Evolutionary conservation across 768 basidiomycete genomes (phyloP).

Genomic region (Tricholoma hemisulphureum): DNA sequence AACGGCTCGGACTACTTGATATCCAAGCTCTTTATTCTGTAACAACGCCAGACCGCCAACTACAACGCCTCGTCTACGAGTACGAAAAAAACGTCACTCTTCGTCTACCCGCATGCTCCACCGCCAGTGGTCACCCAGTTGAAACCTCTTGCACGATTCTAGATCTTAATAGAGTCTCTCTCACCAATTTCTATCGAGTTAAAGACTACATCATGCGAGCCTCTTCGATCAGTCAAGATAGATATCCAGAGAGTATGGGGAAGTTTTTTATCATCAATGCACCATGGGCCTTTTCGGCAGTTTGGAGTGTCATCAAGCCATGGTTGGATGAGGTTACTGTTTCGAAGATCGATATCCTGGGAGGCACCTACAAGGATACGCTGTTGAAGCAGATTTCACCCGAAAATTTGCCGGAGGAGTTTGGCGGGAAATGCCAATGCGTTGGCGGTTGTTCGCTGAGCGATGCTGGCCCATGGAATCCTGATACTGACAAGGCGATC

Average conservation of each 20-base stretch:
- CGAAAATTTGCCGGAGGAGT: slow-evolving; percentile 81
- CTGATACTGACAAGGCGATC: not conserved
- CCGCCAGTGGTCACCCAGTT: slow-evolving; percentile 75
- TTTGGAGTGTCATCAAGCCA: slow-evolving; percentile 86
- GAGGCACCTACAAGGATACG: slow-evolving; percentile 70
- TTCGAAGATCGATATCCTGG: slow-evolving; percentile 88
- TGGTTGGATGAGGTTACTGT: slow-evolving; percentile 97
- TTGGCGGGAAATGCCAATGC: slow-evolving; percentile 83
- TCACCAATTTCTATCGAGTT: slow-evolving; percentile 85
- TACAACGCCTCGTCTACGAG: slow-evolving; percentile 85
- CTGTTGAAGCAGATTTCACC: slow-evolving; percentile 78
- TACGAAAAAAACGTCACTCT: slow-evolving; percentile 86
- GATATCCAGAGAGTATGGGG: slow-evolving; percentile 94
- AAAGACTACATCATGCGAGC: slow-evolving; percentile 87
- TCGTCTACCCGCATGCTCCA: slow-evolving; percentile 79
- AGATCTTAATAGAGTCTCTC: slow-evolving; percentile 71
- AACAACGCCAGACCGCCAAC: slow-evolving; percentile 85
- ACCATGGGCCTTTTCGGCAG: slow-evolving; percentile 86
- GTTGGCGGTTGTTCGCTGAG: slow-evolving; percentile 79
- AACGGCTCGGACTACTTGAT: slow-evolving; percentile 88
- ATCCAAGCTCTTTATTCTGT: slow-evolving; percentile 75
- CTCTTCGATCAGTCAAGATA: slow-evolving; percentile 78
- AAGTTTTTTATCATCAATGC: slow-evolving; percentile 99
- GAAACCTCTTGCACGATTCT: slow-evolving; percentile 98
- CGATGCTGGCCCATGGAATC: slow-evolving; percentile 92